phyloP scores from a whole-genome alignment of 2,329 filamentous ascomycete genomes.

The Colletotrichum simmondsii region DNA sequence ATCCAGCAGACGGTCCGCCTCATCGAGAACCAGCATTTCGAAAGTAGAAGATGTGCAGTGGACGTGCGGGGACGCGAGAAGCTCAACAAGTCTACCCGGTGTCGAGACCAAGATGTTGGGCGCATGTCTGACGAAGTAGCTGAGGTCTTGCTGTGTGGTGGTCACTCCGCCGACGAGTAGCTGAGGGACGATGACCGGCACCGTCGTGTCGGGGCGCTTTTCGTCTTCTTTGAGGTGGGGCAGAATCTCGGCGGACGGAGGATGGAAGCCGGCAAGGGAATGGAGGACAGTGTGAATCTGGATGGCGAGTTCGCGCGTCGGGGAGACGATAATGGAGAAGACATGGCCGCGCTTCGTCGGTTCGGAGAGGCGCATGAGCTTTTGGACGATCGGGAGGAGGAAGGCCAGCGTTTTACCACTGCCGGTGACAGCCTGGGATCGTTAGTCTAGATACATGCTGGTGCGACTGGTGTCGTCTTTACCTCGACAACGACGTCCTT shows the following conservation, averaged over 20 bases:
- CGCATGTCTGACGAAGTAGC: constrained; percentile 82
- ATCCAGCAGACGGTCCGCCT: constrained; percentile 92
- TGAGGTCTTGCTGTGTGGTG: constrained; percentile 87
- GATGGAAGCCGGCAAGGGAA: constrained; percentile 84
- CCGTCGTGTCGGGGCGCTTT: constrained; percentile 59
- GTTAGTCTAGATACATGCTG: constrained; percentile 17
- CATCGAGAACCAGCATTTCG: constrained; percentile 91
- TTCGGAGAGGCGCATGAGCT: constrained; percentile 81
- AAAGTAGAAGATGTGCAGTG: constrained; percentile 91
- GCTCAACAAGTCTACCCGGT: constrained; percentile 87
- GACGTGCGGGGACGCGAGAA: constrained; percentile 87
- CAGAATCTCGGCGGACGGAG: constrained; percentile 76
- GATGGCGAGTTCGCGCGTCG: constrained; percentile 89
- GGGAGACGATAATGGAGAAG: constrained; percentile 90
- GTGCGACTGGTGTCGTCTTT: neutral
- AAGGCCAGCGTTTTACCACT: constrained; percentile 92
- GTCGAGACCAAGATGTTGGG: constrained; percentile 93
- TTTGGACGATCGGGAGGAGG: constrained; percentile 80
- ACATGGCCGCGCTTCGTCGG: constrained; percentile 91
- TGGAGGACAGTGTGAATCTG: constrained; percentile 88
- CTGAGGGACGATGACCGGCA: constrained; percentile 79
- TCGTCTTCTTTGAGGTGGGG: constrained; percentile 65
- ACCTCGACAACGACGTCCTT: constrained; percentile 93
- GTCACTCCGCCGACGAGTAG: constrained; percentile 84
- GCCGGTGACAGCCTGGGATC: constrained; percentile 79